Base-by-base conservation (phyloP, 2,329 filamentous ascomycete species). In the Kalaharituber pfeilii region DNA sequence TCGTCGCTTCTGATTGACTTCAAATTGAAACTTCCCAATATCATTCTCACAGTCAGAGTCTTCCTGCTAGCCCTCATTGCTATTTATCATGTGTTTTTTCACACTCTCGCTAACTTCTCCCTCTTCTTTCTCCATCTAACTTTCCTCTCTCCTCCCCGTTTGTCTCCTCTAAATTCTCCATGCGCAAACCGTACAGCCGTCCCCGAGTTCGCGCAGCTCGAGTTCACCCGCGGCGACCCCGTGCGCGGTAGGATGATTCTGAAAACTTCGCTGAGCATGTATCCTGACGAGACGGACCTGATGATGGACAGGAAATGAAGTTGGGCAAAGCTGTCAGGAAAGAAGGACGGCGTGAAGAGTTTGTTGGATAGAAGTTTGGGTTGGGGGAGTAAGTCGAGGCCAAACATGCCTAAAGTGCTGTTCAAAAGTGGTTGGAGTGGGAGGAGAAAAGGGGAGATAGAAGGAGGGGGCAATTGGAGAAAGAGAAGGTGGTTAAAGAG, bases 211-310 rank as follows among this genome's bases (percentile, higher is more conserved):
- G 91, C 84, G 0, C 82, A 85, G 18, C 77, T 98, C 22, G 91
- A 98, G 69, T 98, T 94, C 76, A 82, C 81, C 60, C 89, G 84
- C 9, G 88, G 88, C 53, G 85, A 93, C 63, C 73, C 86, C 2
- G 93, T 98, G 70, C 84, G 86, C 56, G 91, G 91, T 8, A 82
- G 93, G 18, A 98, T 91, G 25, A 82, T 96, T 65, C 96, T 96
- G 64, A 89, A 95, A 68, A 84, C 82, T 36, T 74, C 98, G 7
- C 74, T 96, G 6, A 77, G 79, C 30, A 82, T 83, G 3, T 94
- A 82, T 72, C 86, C 87, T 47, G 94, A 93, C 73, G 85, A 86
- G 67, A 79, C 86, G 56, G 87, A 95, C 66, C 73, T 96, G 51
- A 96, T 89, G 89, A 91, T 86, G 68, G 82, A 94, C 75, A 95